phyloP scores from a whole-genome alignment of 495 filamentous ascomycete species.

The Delitschia confertaspora region DNA sequence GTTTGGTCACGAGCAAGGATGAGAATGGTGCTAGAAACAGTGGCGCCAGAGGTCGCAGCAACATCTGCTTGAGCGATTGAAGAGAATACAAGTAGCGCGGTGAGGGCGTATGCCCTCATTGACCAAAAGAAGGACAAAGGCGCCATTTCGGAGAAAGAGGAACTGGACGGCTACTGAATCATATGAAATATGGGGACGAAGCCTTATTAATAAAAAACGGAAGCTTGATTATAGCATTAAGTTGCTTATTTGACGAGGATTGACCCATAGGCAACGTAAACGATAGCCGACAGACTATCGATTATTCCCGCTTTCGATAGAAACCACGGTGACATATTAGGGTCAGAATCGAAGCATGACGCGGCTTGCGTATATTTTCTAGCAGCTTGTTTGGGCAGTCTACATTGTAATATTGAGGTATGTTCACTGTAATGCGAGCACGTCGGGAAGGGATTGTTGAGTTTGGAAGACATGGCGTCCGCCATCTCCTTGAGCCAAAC shows the following conservation, averaged over 20 bases:
- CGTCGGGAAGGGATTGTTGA: too few species aligned
- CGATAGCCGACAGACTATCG: slow-evolving; percentile 22
- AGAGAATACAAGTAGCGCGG: slow-evolving; percentile 8
- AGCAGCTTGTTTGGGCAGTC: too few species aligned
- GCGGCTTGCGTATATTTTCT: too few species aligned
- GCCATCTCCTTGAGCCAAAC: too few species aligned
- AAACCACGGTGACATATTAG: too few species aligned
- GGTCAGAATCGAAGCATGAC: too few species aligned
- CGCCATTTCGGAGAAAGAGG: slow-evolving; percentile 14
- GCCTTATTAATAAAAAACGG: slow-evolving; percentile 23
- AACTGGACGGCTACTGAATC: slow-evolving; percentile 3
- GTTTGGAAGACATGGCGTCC: too few species aligned
- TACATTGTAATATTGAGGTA: too few species aligned
- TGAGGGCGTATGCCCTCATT: slow-evolving; percentile 16
- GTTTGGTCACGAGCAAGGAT: slow-evolving; percentile 48
- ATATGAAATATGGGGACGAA: slow-evolving; percentile 13
- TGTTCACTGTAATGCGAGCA: too few species aligned
- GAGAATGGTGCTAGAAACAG: slow-evolving; percentile 41
- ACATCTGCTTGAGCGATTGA: slow-evolving; percentile 9
- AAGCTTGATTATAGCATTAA: slow-evolving; percentile 17
- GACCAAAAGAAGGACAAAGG: slow-evolving; percentile 6
- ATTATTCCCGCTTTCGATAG: slow-evolving; percentile 17
- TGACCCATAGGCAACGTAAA: slow-evolving; percentile 18
- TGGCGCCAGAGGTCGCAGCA: slow-evolving; percentile 11
- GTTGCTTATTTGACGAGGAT: slow-evolving; percentile 11